Evolutionary conservation across 2,329 filamentous ascomycete species (phyloP).

Genomic region (Cladorrhinum sp.): DNA sequence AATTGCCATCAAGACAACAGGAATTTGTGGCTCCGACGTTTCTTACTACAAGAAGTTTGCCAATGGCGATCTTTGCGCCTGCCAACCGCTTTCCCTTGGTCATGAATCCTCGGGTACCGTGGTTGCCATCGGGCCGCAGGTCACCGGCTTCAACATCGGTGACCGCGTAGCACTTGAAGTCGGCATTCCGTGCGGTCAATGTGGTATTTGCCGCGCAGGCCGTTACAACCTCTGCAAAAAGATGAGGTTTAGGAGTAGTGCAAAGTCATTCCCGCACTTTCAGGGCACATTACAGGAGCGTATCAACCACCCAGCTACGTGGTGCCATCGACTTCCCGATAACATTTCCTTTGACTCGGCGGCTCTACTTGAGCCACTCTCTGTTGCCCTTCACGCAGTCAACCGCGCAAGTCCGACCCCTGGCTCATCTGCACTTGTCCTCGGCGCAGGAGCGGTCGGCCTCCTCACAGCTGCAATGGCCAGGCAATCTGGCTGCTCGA

Average conservation of each 20-base stretch:
- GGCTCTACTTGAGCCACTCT: slow-evolving; percentile 59
- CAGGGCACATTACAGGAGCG: slow-evolving; percentile 61
- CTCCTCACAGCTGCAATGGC: slow-evolving; percentile 63
- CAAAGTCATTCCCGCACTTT: slow-evolving; percentile 61
- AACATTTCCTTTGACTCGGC: slow-evolving; percentile 58
- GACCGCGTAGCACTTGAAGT: slow-evolving; percentile 60
- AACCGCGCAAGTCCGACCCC: slow-evolving; percentile 52
- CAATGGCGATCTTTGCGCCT: slow-evolving; percentile 67
- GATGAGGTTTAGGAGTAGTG: slow-evolving; percentile 60
- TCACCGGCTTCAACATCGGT: slow-evolving; percentile 51
- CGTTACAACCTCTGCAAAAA: slow-evolving; percentile 61
- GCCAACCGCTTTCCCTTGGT: slow-evolving; percentile 62
- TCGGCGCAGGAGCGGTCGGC: slow-evolving; percentile 64
- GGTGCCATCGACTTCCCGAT: slow-evolving; percentile 62
- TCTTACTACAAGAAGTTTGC: slow-evolving; percentile 71
- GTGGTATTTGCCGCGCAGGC: slow-evolving; percentile 50
- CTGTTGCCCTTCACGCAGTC: slow-evolving; percentile 60
- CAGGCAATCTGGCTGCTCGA: slow-evolving; percentile 55
- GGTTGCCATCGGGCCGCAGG: slow-evolving; percentile 52
- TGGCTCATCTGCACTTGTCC: slow-evolving; percentile 57
- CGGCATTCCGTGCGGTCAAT: slow-evolving; percentile 52
- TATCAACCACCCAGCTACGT: slow-evolving; percentile 60
- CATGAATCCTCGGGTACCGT: slow-evolving; percentile 61
- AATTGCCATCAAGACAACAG: slow-evolving; percentile 62
- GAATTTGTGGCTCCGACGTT: slow-evolving; percentile 68